Conservation (phyloP, 2,329 filamentous ascomycete species). For the Bipolaris sorokiniana region DNA sequence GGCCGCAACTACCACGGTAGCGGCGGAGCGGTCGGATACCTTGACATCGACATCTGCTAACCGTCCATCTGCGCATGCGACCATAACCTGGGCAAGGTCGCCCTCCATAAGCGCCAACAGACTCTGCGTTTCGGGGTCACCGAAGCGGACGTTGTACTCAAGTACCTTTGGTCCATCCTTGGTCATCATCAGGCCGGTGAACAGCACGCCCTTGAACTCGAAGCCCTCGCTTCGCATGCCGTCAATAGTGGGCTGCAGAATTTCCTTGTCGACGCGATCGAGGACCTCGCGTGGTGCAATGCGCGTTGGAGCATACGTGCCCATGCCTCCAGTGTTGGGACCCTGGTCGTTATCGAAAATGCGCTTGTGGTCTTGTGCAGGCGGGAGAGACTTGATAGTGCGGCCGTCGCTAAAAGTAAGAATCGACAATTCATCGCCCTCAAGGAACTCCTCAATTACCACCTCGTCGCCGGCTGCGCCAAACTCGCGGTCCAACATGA, state of each 20-base stretch:
- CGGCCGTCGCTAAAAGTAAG: constrained; percentile 91
- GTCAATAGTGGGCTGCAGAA: constrained; percentile 87
- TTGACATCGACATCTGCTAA: constrained; percentile 73
- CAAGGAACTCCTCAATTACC: constrained; percentile 92
- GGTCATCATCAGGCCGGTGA: constrained; percentile 94
- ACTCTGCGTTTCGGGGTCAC: constrained; percentile 90
- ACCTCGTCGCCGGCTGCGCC: constrained; percentile 86
- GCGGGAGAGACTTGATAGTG: constrained; percentile 80
- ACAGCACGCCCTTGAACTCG: constrained; percentile 69
- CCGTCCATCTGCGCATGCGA: constrained; percentile 78
- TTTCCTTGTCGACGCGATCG: constrained; percentile 76
- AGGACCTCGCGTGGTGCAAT: constrained; percentile 66
- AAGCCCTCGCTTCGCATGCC: constrained; percentile 79
- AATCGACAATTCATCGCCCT: constrained; percentile 90
- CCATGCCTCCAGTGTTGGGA: constrained; percentile 97
- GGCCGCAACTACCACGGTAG: constrained; percentile 92
- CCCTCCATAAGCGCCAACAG: constrained; percentile 82
- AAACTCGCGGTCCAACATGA: constrained; percentile 89
- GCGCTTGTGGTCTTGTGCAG: constrained; percentile 96
- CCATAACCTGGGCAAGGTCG: constrained; percentile 86
- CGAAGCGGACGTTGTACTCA: constrained; percentile 93
- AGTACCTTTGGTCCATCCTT: constrained; percentile 78
- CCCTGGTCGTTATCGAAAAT: constrained; percentile 89
- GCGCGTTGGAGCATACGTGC: constrained; percentile 83
- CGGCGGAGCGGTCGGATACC: constrained; percentile 73